Base-by-base conservation (phyloP, 805 yeast genomes). In the Metschnikowia koreensis region DNA sequence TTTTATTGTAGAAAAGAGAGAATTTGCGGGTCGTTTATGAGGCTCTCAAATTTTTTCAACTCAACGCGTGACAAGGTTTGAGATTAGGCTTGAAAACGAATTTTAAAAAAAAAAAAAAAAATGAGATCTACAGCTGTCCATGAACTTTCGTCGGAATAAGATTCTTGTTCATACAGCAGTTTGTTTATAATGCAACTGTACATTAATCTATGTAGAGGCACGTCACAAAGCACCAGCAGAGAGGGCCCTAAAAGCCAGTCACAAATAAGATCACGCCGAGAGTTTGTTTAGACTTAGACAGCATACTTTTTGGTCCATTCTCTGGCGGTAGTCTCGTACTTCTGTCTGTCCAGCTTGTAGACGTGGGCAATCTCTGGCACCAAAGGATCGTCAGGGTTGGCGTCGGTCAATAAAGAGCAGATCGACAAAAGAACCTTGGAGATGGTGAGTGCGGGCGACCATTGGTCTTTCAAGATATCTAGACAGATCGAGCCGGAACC, bases 281-380 rank as follows among this genome's bases (percentile, higher is more conserved):
- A 22, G 22, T 22, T 22, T 22, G 22, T 22, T 22, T 22, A 10
- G 37, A 27, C 46, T 52, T 78, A 90, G 65, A 93, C 92, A 59
- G 99, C 99, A 71, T 89, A 94, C 77, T 94, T 94, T 78, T 93
- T 87, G 34, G 99, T 94, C 98, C 98, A 94, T 76, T 94, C 99
- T 67, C 87, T 85, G 53, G 99, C 99, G 51, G 96, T 91, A 60
- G 96, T 89, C 75, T 94, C 97, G 71, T 91, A 94, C 73, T 91
- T 90, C 44, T 90, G 80, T 69, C 94, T 82, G 75, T 94, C 97
- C 61, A 91, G 89, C 78, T 92, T 92, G 79, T 92, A 96, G 58
- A 92, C 83, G 67, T 93, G 96, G 46, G 98, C 98, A 65, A 94
- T 94, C 74, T 94, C 99, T 22, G 98, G 97, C 39, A 94, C 99